Conservation (phyloP, 495 filamentous ascomycete genomes). For the Xylaria castorea region DNA sequence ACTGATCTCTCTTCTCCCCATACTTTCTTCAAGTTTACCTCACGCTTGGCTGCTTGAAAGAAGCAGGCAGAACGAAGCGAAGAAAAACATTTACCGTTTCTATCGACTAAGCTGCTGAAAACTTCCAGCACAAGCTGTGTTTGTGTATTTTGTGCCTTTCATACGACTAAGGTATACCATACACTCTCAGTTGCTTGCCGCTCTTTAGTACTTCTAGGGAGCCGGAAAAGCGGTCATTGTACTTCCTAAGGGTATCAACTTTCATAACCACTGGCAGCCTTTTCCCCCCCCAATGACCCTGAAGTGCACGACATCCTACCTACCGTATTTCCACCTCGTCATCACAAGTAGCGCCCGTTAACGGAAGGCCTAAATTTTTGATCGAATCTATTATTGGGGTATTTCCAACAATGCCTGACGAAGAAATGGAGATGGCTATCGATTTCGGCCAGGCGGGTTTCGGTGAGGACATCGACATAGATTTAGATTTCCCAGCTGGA, state of each 20-base stretch:
- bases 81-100: neutral
- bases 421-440: constrained; percentile 62
- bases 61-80: neutral
- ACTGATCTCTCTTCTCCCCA: neutral
- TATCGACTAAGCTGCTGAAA: neutral
- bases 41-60: neutral
- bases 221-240: neutral
- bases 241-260: neutral
- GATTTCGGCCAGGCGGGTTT: constrained; percentile 48
- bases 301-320: constrained; percentile 4
- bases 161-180: neutral
- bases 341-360: constrained; percentile 7
- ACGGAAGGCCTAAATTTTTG: neutral
- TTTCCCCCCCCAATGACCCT: constrained; percentile 11
- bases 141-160: neutral
- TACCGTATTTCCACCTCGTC: neutral
- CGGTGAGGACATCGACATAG: constrained; percentile 76
- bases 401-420: constrained; percentile 59
- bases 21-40: neutral
- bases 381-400: neutral
- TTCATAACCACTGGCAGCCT: neutral
- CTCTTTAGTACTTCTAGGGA: neutral
- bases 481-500: constrained; percentile 70
- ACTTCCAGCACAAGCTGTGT: neutral
- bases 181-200: neutral